A percentile compares a stretch with the other conserved stretches of the same genome.
Conservation (phyloP, 2,329 filamentous ascomycete species). For the Aspergillus arachidicola region DNA sequence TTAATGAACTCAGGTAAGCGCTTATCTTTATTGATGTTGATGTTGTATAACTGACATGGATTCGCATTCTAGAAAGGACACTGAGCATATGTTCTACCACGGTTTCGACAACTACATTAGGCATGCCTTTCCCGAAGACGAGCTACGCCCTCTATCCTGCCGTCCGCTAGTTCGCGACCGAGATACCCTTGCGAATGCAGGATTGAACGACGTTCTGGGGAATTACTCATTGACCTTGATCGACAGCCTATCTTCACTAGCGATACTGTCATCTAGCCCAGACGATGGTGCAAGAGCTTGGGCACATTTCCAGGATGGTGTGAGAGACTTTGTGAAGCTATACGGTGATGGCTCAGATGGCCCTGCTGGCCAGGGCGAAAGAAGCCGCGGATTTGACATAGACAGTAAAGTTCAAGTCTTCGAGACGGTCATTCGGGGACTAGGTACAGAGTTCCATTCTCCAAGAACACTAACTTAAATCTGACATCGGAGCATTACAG, state of each 20-base stretch:
- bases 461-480: not conserved
- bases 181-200: conserved; percentile 76
- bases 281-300: conserved; percentile 64
- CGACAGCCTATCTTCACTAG: conserved; percentile 91
- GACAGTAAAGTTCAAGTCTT: conserved; percentile 99
- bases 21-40: not conserved
- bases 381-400: conserved; percentile 83
- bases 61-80: conserved; percentile 41
- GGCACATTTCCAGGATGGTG: conserved; percentile 76
- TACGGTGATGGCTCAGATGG: conserved; percentile 83
- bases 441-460: conserved; percentile 34
- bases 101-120: conserved; percentile 94
- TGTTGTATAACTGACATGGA: not conserved
- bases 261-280: conserved; percentile 75
- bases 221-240: conserved; percentile 97
- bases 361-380: conserved; percentile 67
- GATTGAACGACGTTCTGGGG: conserved; percentile 91
- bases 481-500: conserved; percentile 36
- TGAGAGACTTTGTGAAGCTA: conserved; percentile 72
- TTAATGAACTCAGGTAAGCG: conserved; percentile 40
- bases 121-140: conserved; percentile 93
- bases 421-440: conserved; percentile 91
- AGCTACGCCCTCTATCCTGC: conserved; percentile 86
- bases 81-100: conserved; percentile 85
- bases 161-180: conserved; percentile 80